phyloP scores from a whole-genome alignment of 2,329 filamentous ascomycete species.

The Mycogone perniciosa region DNA sequence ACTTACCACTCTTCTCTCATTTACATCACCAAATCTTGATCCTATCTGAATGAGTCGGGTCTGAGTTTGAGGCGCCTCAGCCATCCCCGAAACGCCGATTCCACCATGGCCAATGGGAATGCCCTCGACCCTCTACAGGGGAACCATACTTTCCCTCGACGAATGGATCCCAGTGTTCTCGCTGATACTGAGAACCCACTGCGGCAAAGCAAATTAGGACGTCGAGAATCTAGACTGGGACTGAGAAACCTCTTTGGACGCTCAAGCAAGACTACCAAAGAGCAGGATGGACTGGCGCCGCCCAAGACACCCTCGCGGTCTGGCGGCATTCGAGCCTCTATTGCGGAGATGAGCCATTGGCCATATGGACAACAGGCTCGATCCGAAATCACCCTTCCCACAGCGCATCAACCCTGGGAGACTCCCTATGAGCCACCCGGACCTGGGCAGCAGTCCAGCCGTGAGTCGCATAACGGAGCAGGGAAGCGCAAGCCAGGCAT shows the following conservation, averaged over 20 bases:
- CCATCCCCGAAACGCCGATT: constrained; percentile 15
- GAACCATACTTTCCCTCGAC: constrained; percentile 11
- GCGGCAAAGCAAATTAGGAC: constrained; percentile 36
- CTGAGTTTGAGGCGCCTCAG: too few relatives aligned
- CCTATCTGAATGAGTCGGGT: too few relatives aligned
- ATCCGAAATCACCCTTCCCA: constrained; percentile 15
- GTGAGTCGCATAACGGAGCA: constrained; percentile 7
- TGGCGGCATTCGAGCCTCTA: constrained; percentile 38
- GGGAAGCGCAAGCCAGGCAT: constrained; percentile 13
- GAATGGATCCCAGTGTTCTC: constrained; percentile 4
- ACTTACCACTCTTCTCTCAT: too few relatives aligned
- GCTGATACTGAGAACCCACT: constrained; percentile 19
- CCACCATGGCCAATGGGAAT: constrained; percentile 18
- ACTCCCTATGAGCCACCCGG: constrained; percentile 5
- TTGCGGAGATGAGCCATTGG: constrained; percentile 41
- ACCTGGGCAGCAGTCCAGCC: constrained; percentile 11
- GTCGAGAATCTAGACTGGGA: constrained; percentile 47
- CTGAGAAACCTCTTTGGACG: constrained; percentile 47
- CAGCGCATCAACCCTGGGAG: constrained; percentile 4
- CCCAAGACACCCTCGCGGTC: constrained; percentile 27
- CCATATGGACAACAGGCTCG: constrained; percentile 27
- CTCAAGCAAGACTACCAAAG: constrained; percentile 31
- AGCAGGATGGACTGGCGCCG: constrained; percentile 26
- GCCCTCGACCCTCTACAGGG: constrained; percentile 5
- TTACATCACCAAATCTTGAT: too few relatives aligned